Conservation (phyloP, 441 rosid species). For the Populus hybrid region DNA sequence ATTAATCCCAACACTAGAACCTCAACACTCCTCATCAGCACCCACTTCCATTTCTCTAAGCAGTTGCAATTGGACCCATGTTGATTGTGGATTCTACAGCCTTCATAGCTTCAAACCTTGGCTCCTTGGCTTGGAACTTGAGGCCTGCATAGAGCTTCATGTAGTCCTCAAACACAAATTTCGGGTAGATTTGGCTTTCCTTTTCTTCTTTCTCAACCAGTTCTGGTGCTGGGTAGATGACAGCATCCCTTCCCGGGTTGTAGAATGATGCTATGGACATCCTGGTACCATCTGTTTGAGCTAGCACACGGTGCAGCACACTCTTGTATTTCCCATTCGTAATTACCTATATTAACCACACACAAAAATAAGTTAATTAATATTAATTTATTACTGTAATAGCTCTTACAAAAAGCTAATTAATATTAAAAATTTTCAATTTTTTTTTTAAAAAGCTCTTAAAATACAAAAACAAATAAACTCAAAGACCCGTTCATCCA, state of each 20-base stretch:
- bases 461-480: no score
- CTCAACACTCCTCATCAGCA: background rate
- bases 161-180: conserved; percentile 74
- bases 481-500: no score
- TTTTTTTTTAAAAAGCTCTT: no score
- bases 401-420: no score
- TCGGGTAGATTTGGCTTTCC: conserved; percentile 41
- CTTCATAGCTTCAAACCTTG: conserved; percentile 76
- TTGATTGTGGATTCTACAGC: conserved; percentile 21
- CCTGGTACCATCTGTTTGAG: conserved; percentile 59
- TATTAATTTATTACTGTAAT: no score
- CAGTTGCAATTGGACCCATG: conserved; percentile 32
- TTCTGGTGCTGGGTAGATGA: conserved; percentile 60
- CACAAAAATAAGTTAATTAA: background rate
- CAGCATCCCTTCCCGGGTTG: conserved; percentile 69
- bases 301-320: conserved; percentile 57
- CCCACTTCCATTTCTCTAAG: conserved; percentile 13
- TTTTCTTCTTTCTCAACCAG: conserved; percentile 42
- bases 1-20: background rate
- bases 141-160: conserved; percentile 67
- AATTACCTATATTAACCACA: conserved; percentile 43
- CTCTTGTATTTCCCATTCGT: conserved; percentile 86
- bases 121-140: conserved; percentile 77
- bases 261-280: conserved; percentile 84
- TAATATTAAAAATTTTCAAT: no score